A percentile compares a stretch with the other conserved stretches of the same genome.
phyloP scores from a whole-genome alignment of 768 basidiomycete species.

The Harrya chromipes region DNA sequence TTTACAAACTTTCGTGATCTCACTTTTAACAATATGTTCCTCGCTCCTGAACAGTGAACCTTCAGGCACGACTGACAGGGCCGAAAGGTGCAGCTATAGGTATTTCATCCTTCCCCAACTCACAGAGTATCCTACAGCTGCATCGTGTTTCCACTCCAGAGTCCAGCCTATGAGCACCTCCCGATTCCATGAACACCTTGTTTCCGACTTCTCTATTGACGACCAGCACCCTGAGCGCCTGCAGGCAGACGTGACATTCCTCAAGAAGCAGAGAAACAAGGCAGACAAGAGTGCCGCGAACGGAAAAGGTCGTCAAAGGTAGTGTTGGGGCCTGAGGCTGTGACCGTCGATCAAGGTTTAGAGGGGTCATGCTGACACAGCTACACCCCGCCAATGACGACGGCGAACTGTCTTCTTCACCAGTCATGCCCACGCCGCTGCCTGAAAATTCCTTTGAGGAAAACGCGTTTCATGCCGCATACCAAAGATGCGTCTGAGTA shows the following conservation, averaged over 20 bases:
- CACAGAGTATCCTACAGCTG: conserved; percentile 4
- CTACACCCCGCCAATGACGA: no score
- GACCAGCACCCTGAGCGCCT: conserved; percentile 24
- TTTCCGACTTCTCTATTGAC: conserved; percentile 16
- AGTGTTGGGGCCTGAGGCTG: no score
- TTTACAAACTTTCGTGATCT: conserved; percentile 39
- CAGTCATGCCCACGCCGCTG: no score
- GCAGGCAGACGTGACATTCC: conserved; percentile 24
- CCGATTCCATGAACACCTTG: conserved; percentile 31
- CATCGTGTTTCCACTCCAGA: conserved; percentile 7
- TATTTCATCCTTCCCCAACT: conserved; percentile 6
- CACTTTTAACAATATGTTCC: conserved; percentile 34
- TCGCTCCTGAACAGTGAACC: conserved; percentile 8
- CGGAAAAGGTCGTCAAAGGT: no score
- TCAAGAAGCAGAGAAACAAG: conserved; percentile 37
- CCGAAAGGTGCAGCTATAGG: conserved; percentile 1
- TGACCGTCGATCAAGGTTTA: no score
- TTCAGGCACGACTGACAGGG: no score
- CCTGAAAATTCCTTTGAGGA: no score
- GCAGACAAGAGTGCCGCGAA: conserved; percentile 42
- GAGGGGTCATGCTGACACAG: no score
- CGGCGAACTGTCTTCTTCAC: no score
- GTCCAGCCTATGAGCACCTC: conserved; percentile 24
- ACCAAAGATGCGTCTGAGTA: no score
- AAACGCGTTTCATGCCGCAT: no score